A percentile compares a stretch with the other conserved stretches of the same genome.
Conservation (phyloP, 2,329 filamentous ascomycete species). For the Sarocladiaceae sp. region DNA sequence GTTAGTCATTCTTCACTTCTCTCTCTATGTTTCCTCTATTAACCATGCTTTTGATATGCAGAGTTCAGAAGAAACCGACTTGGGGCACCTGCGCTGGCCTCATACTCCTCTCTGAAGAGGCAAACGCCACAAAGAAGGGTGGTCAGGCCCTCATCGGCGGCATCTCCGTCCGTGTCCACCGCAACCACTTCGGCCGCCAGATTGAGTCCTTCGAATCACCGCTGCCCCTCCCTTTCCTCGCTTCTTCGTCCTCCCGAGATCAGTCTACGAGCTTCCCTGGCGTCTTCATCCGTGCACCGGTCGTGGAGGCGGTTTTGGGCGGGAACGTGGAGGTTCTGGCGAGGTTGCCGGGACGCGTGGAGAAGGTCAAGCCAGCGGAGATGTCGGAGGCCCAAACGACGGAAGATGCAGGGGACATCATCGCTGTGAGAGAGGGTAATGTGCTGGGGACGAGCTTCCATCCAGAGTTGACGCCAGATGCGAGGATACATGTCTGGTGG, state of each 20-base stretch:
- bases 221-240: constrained; percentile 66
- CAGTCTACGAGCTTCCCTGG: constrained; percentile 52
- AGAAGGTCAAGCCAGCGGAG: constrained; percentile 28
- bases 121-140: constrained; percentile 81
- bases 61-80: constrained; percentile 68
- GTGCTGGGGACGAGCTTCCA: constrained; percentile 95
- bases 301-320: constrained; percentile 73
- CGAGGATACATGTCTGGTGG: constrained; percentile 93
- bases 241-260: constrained; percentile 23
- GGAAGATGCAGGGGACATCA: constrained; percentile 60
- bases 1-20: constrained; percentile 38
- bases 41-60: constrained; percentile 28
- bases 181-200: constrained; percentile 93
- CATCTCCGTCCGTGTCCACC: constrained; percentile 80
- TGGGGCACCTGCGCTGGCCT: constrained; percentile 97
- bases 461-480: constrained; percentile 83
- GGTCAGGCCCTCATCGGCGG: constrained; percentile 93
- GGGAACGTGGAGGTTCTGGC: constrained; percentile 45
- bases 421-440: constrained; percentile 85
- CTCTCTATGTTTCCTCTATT: background rate
- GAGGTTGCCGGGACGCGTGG: constrained; percentile 35
- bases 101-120: constrained; percentile 82
- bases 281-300: constrained; percentile 90
- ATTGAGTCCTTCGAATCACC: constrained; percentile 82
- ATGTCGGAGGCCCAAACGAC: constrained; percentile 30